Evolutionary conservation across 306 rosid genomes (phyloP), one percentile per base, ranked within the genome.

Genomic region (Gastrolobium villosum): DNA sequence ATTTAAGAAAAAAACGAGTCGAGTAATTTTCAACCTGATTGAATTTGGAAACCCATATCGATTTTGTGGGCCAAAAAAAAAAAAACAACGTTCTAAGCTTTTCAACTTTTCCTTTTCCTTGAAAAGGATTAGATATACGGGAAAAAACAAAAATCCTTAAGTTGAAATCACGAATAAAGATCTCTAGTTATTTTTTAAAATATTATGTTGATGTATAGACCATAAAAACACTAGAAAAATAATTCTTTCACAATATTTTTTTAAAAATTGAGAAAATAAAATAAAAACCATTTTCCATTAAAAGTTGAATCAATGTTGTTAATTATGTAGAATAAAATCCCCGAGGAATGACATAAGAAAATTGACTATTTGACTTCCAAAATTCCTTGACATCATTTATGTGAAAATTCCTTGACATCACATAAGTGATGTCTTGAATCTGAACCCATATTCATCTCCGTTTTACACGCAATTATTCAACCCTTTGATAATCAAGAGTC

Each of bases 381-480:
- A 76, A 11, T 76, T 37, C 34, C 3, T 63, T 37, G 72, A 76
- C 54, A 20, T 20, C 26, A 20, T 20, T 20, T 20, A 20, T 20
- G 26, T 20, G 26, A 20, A 20, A 20, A 20, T 20, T 20, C 26
- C 26, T 20, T 20, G 26, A 20, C 6, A 8, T 20, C 11, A 32
- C 10, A 6, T 50, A 2, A n/a, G 3, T 35, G 5, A 32, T 75
- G 48, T 61, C 71, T 61, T 61, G 37, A 43, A 13, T 57, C 40
- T 45, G 34, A 14, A 60, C 48, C 20, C 35, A 37, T 10, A 37
- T 30, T 63, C 72, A 48, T 8, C 73, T 6, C 4, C 5, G 13
- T 64, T 63, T n/a, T 50, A 64, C 72, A 63, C 53, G 53, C 32
- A 50, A 10, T 32, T 15, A 14, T 37, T 52, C 76, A 54, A 70